Percentiles rank a stretch among this genome's conserved stretches.
These are phyloP conservation scores for Sechiopsis laciniata DNA, from an alignment of 306 rosid species.

Conservation along the genomic window DNA sequence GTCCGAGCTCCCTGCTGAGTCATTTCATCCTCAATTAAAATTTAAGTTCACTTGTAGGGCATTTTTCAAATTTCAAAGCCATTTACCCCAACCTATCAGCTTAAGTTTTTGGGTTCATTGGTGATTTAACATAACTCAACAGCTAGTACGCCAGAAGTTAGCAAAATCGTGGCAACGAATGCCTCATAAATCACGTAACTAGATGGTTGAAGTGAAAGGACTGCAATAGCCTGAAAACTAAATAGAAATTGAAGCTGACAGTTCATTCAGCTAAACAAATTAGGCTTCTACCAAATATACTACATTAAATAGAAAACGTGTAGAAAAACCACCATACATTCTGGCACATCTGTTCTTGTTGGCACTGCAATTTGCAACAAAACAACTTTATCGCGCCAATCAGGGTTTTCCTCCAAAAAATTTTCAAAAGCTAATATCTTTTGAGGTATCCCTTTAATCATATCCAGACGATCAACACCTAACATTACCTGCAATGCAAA, in stretches of 20 bases:
- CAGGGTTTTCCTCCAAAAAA: conserved; percentile 66
- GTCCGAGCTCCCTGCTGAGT: too few relatives aligned
- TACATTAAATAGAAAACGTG: conserved; percentile 20
- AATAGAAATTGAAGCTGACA: not conserved
- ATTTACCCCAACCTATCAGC: too few relatives aligned
- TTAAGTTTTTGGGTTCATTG: too few relatives aligned
- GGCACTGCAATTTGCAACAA: conserved; percentile 94
- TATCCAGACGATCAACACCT: conserved; percentile 94
- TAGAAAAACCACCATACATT: conserved; percentile 49
- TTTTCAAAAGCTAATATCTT: conserved; percentile 88
- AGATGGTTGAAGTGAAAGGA: conserved; percentile 1
- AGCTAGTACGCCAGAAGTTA: not conserved
- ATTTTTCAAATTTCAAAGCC: too few relatives aligned
- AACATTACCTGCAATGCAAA: conserved; percentile 64
- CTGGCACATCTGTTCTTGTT: conserved; percentile 92
- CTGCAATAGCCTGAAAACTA: not conserved
- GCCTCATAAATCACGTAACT: not conserved
- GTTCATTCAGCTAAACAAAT: not conserved
- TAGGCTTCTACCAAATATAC: conserved; percentile 1
- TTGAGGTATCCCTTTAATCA: conserved; percentile 94
- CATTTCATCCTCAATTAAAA: too few relatives aligned
- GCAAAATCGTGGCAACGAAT: conserved; percentile 1
- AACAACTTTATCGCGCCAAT: conserved; percentile 79
- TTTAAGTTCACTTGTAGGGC: too few relatives aligned
- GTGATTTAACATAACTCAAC: too few relatives aligned